Evolutionary conservation across 148 eudicot genomes (phyloP), one percentile per base, ranked within the genome.

Genomic region (Nepenthes gracilis): DNA sequence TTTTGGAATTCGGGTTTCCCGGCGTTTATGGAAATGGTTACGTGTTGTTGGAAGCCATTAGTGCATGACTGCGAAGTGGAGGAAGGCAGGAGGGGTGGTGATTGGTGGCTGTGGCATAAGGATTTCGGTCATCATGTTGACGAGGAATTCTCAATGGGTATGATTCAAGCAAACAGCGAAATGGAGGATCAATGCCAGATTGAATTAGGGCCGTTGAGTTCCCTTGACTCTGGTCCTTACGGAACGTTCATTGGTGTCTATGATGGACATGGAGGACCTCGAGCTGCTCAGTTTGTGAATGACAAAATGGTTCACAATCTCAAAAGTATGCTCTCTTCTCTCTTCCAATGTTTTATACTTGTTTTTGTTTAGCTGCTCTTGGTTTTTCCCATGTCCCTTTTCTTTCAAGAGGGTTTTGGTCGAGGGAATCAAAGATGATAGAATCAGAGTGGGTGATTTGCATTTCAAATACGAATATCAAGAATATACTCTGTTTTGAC

Each of bases 211-310:
- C 76, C 79, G 2, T 67, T 91, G 65, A 78, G 87, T 69, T 64
- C 70, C 0, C 59, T 64, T 38, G 53, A 53, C 55, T 78, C 81
- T 2, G 94, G 90, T 2, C 85, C 82, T 60, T 54, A 15, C 55
- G 97, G 95, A 23, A 91, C 97, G 1, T 91, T 87, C n/a, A 47
- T 91, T 40, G 97, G 97, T 1, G 77, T 91, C 43, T 88, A 88
- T 72, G 96, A 88, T 59, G 96, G 96, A 12, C 96, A 88, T 81
- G 96, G 96, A 58, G 96, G 96, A 13, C 83, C 92, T 12, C 85
- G 85, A 64, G 77, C 92, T 9, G 65, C 96, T 1, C 73, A 71
- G 11, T 88, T 85, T 47, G 86, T 81, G 7, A 88, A 88, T 56
- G 70, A 73, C 43, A 75, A 69, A 49, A 54, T 88, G 35, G 81